Percentiles rank a stretch among this genome's conserved stretches.
These are phyloP conservation scores for Hemisphaericaspora xylofermentans DNA, from an alignment of 1,139 yeast species.

Conservation along the genomic window DNA sequence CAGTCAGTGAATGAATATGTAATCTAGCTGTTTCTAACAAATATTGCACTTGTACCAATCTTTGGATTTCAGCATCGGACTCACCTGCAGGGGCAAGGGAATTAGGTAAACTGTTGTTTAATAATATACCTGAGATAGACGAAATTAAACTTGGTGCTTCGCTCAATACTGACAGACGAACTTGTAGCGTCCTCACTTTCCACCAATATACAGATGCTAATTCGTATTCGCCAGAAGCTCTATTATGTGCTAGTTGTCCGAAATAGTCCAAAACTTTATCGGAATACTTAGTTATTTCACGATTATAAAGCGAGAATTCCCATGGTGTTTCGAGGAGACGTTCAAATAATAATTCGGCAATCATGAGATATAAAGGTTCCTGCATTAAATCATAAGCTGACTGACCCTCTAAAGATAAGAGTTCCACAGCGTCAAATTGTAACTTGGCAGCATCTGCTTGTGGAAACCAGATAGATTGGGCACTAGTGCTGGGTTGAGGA, in stretches of 20 bases:
- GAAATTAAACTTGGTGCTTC: constrained; percentile 54
- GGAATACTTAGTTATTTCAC: constrained; percentile 16
- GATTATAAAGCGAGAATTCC: constrained; percentile 26
- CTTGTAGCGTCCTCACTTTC: constrained; percentile 66
- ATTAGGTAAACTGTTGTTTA: constrained; percentile 33
- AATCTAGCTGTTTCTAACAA: constrained; percentile 68
- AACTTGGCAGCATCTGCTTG: constrained; percentile 26
- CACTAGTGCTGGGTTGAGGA: constrained; percentile 53
- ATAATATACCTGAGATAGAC: constrained; percentile 38
- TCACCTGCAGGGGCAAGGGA: constrained; percentile 27
- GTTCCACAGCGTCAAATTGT: constrained; percentile 33
- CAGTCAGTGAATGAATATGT: constrained; percentile 61
- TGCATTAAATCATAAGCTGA: constrained; percentile 59
- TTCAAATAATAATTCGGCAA: constrained; percentile 55
- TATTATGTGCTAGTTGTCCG: constrained; percentile 20
- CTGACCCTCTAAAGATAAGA: constrained; percentile 59
- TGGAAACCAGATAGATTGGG: constrained; percentile 34
- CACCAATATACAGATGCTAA: constrained; percentile 64
- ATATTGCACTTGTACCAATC: constrained; percentile 45
- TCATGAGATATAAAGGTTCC: constrained; percentile 51
- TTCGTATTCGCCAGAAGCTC: constrained; percentile 21
- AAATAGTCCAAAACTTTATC: constrained; percentile 21
- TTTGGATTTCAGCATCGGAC: constrained; percentile 24
- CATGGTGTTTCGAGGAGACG: constrained; percentile 32
- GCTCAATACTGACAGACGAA: constrained; percentile 58